Evolutionary conservation across 1,284 basidiomycete genomes (phyloP), one percentile per base, ranked within the genome.

Genomic region (Papiliotrema laurentii): DNA sequence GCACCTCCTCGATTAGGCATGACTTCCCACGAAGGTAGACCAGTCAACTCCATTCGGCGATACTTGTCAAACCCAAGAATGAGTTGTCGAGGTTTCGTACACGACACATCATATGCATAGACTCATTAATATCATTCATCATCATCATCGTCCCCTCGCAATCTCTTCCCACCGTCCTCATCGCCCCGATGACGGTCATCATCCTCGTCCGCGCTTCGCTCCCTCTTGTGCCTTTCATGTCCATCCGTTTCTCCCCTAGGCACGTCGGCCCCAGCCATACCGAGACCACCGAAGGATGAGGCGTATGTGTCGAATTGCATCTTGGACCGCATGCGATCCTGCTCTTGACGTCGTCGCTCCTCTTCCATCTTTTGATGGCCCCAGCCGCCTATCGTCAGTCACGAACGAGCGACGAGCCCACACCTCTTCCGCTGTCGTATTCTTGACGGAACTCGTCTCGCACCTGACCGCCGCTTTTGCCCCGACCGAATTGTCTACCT

Each of bases 361-460:
- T 78, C 66, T 73, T 78, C 70, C 30, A 78, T 44, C 5, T 68
- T 60, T 49, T 72, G 66, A 58, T 80, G 79, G 51, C 94, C 96
- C 94, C 94, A 98, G 13, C 96, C 96, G 39, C 94, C 66, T 68
- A 47, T 3, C 13, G 10, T 33, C 5, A 28, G 25, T n/a, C 14
- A 14, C 14, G 28, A 10, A 21, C 25, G 16, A 24, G 36, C 73
- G 60, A 5, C 66, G 46, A 51, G 43, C 31, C 10, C 63, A 47
- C 50, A 64, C 68, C 90, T 44, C 90, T 82, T 25, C 90, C 90
- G 45, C 91, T 87, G 69, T 97, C 93, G 70, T 96, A 99, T 74
- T 98, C 96, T 69, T 94, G 87, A 52, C 96, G 76, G 70, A 97
- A 96, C 69, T 99, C 96, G 70, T 99, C 96, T 61, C 92, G 80